These are phyloP conservation scores for Cladosporium sp. DNA, from an alignment of 2,329 filamentous ascomycete genomes.

Conservation along the genomic window DNA sequence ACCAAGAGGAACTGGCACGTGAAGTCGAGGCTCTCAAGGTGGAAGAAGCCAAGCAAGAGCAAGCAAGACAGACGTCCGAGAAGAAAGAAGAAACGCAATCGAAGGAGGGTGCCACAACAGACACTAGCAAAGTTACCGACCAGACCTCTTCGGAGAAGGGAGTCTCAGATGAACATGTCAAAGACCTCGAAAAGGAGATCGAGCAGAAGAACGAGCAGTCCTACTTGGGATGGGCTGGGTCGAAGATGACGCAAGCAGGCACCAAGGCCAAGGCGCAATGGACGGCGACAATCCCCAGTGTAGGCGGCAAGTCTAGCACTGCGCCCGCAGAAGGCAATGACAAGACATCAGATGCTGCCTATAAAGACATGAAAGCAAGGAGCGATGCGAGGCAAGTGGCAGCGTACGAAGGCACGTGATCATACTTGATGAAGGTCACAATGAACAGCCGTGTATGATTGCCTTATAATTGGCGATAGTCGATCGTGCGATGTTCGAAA, in stretches of 20 bases:
- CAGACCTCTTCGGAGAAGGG: constrained; percentile 19
- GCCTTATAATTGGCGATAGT: no score
- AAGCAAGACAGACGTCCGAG: constrained; percentile 28
- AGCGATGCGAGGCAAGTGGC: constrained; percentile 14
- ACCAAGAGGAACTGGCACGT: constrained; percentile 44
- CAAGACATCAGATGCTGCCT: neutral
- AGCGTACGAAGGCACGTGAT: constrained; percentile 1
- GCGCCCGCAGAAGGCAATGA: neutral
- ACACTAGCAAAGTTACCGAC: neutral
- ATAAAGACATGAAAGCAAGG: constrained; percentile 15
- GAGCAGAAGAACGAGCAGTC: constrained; percentile 43
- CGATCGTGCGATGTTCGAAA: neutral
- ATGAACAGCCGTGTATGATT: no score
- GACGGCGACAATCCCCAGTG: constrained; percentile 2
- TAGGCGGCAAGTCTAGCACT: neutral
- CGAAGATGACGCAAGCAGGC: constrained; percentile 35
- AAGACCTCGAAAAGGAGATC: constrained; percentile 38
- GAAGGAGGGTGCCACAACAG: neutral
- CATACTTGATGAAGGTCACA: no score
- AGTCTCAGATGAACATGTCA: constrained; percentile 29
- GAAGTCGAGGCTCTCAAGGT: constrained; percentile 38
- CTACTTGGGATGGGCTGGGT: constrained; percentile 39
- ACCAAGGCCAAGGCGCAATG: constrained; percentile 16
- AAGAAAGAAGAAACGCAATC: constrained; percentile 20
- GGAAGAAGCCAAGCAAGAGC: constrained; percentile 36